These are phyloP conservation scores for Tricholoma sp. DNA, from an alignment of 768 basidiomycete species.

Conservation along the genomic window DNA sequence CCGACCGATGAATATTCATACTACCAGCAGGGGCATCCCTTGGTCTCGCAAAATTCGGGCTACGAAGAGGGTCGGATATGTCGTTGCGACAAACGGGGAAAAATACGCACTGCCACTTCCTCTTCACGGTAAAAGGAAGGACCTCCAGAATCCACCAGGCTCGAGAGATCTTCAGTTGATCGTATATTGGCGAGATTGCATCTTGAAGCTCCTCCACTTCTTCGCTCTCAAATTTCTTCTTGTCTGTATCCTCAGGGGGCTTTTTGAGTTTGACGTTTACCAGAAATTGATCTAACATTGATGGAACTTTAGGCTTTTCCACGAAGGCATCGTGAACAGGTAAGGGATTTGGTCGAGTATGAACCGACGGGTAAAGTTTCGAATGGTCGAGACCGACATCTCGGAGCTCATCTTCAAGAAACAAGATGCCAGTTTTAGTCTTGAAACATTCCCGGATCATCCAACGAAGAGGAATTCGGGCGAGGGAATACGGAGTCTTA, in stretches of 20 bases:
- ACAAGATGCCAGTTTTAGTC: constrained; percentile 53
- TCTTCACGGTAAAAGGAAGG: constrained; percentile 29
- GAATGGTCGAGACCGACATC: constrained; percentile 38
- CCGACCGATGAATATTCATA: constrained; percentile 43
- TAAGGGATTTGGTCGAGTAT: constrained; percentile 27
- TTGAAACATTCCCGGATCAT: constrained; percentile 68
- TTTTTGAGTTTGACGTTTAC: background rate
- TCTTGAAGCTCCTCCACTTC: constrained; percentile 53
- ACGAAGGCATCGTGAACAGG: constrained; percentile 8
- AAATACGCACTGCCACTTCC: constrained; percentile 16
- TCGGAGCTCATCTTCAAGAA: constrained; percentile 41
- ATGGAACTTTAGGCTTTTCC: background rate
- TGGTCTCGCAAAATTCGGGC: constrained; percentile 30
- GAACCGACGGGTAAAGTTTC: constrained; percentile 31
- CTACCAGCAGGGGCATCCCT: constrained; percentile 34
- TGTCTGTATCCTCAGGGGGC: background rate
- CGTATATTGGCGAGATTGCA: constrained; percentile 41
- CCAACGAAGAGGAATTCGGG: constrained; percentile 57
- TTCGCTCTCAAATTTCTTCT: constrained; percentile 19
- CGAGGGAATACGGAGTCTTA: constrained; percentile 33
- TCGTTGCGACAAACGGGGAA: background rate
- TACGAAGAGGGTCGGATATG: background rate
- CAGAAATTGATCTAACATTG: background rate
- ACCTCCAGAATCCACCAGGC: constrained; percentile 62
- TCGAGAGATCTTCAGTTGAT: constrained; percentile 37